phyloP scores from a whole-genome alignment of 2,329 filamentous ascomycete genomes.

The Mycosphaerella sp. region DNA sequence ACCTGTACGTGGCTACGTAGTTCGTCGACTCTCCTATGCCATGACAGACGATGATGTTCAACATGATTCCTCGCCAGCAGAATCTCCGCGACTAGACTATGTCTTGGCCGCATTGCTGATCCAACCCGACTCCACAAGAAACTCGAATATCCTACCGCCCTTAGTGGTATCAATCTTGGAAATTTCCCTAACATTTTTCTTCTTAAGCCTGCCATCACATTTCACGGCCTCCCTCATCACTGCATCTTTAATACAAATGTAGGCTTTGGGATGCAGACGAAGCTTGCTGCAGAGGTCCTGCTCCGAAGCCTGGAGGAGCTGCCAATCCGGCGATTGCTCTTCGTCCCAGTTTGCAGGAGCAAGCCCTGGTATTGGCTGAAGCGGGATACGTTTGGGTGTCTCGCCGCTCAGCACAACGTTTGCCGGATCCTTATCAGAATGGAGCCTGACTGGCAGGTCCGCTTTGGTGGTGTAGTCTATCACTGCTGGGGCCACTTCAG shows the following conservation, averaged over 20 bases:
- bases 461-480: slow-evolving; percentile 30
- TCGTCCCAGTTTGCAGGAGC: slow-evolving; percentile 62
- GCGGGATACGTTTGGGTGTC: slow-evolving; percentile 22
- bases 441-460: slow-evolving; percentile 30
- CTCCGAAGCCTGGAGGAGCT: slow-evolving; percentile 79
- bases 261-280: slow-evolving; percentile 86
- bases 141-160: slow-evolving; percentile 81
- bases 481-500: slow-evolving; percentile 29
- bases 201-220: slow-evolving; percentile 80
- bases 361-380: slow-evolving; percentile 43
- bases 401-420: slow-evolving; percentile 29
- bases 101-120: slow-evolving; percentile 57
- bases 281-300: slow-evolving; percentile 77
- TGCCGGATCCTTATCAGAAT: slow-evolving; percentile 8
- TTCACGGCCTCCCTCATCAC: slow-evolving; percentile 87
- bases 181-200: slow-evolving; percentile 85
- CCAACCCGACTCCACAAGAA: slow-evolving; percentile 90
- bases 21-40: too few relatives aligned
- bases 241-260: slow-evolving; percentile 87
- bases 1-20: too few relatives aligned
- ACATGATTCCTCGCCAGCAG: too few relatives aligned
- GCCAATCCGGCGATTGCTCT: slow-evolving; percentile 73
- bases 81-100: neutral
- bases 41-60: too few relatives aligned
- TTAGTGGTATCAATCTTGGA: slow-evolving; percentile 79